Evolutionary conservation across 2,329 filamentous ascomycete species (phyloP).

Genomic region (Fusarium agapanthi): DNA sequence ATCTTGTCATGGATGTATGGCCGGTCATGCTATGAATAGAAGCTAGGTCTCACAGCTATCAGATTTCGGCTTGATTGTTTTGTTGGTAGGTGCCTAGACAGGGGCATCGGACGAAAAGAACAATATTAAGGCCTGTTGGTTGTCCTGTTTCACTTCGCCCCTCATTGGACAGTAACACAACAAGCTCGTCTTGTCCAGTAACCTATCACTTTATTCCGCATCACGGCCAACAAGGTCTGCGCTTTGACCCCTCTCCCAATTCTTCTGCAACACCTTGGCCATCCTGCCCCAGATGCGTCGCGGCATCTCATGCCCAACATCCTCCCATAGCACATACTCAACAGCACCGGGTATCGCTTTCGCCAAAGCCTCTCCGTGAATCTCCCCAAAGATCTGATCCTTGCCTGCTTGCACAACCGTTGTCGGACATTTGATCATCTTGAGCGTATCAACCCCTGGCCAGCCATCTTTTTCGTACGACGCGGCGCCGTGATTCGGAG

Average conservation of each 20-base stretch:
- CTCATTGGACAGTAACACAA: neutral
- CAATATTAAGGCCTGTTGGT: neutral
- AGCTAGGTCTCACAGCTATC: neutral
- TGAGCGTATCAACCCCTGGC: constrained; percentile 37
- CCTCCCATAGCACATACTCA: constrained; percentile 35
- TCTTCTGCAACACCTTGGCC: neutral
- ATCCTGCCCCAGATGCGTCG: constrained; percentile 16
- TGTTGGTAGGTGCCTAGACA: neutral
- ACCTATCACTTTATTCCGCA: neutral
- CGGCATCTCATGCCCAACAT: constrained; percentile 36
- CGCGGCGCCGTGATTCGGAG: constrained; percentile 40
- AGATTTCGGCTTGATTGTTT: neutral
- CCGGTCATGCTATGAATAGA: neutral
- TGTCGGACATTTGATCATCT: constrained; percentile 38
- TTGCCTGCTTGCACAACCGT: constrained; percentile 43
- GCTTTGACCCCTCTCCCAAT: constrained; percentile 12
- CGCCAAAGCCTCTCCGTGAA: constrained; percentile 40
- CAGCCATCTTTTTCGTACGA: constrained; percentile 30
- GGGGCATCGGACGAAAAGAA: neutral
- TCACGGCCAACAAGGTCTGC: neutral
- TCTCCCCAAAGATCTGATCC: constrained; percentile 42
- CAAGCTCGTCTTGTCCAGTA: neutral
- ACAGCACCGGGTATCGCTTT: constrained; percentile 31
- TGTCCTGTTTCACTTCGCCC: neutral
- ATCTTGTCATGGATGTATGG: neutral